These are phyloP conservation scores for Bipolaris bicolor DNA, from an alignment of 2,329 filamentous ascomycete genomes.

Conservation along the genomic window DNA sequence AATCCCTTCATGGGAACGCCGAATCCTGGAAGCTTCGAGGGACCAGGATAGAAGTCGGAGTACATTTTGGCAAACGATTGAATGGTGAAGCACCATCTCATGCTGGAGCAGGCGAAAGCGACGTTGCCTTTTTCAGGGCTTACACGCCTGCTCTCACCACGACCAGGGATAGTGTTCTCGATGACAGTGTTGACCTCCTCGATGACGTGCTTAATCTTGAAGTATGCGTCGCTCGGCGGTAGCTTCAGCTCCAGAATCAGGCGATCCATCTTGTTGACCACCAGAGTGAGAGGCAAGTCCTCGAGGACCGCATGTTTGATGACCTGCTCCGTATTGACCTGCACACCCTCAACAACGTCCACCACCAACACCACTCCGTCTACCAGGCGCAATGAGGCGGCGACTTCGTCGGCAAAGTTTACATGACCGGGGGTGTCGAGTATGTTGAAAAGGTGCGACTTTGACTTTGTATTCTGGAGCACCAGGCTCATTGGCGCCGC, in stretches of 20 bases:
- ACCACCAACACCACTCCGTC: conserved; percentile 94
- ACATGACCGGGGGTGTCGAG: conserved; percentile 97
- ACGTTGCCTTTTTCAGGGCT: conserved; percentile 98
- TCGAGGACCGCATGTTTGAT: conserved; percentile 95
- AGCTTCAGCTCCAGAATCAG: conserved; percentile 93
- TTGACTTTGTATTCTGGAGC: conserved; percentile 84
- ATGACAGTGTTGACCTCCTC: conserved; percentile 98
- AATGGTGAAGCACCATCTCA: conserved; percentile 97
- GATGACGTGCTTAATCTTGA: conserved; percentile 98
- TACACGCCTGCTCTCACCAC: conserved; percentile 77
- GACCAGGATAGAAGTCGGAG: conserved; percentile 78
- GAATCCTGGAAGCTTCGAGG: conserved; percentile 40
- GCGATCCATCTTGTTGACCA: conserved; percentile 97
- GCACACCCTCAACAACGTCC: conserved; percentile 98
- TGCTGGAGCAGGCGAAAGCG: conserved; percentile 89
- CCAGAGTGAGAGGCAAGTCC: conserved; percentile 83
- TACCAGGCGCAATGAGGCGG: conserved; percentile 81
- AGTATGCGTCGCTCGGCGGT: conserved; percentile 94
- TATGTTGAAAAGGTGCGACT: conserved; percentile 94
- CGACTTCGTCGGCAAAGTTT: conserved; percentile 98
- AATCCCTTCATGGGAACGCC: conserved; percentile 54
- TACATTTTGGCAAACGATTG: conserved; percentile 97
- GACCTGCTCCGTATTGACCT: conserved; percentile 94
- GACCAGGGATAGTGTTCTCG: conserved; percentile 81
- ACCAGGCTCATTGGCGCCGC: conserved; percentile 93